Percentiles rank a stretch among this genome's conserved stretches.
Evolutionary conservation across 305 asterid species (phyloP).

Genomic region (Fraxinus sp.): DNA sequence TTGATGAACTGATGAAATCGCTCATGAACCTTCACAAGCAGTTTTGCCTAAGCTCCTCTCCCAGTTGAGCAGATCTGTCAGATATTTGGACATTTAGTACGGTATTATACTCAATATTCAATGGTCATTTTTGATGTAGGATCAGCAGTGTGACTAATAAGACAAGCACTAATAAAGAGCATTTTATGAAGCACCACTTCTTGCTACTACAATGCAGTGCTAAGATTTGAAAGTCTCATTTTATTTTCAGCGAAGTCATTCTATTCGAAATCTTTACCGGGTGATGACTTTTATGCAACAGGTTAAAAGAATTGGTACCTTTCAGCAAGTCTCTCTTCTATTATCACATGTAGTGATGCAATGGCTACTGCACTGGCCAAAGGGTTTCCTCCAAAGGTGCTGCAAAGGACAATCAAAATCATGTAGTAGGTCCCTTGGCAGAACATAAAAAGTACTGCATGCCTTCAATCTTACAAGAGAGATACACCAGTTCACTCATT

Average conservation of each 20-base stretch:
- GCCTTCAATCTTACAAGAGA: not conserved
- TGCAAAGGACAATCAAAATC: slow-evolving; percentile 27
- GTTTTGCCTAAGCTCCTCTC: slow-evolving; percentile 65
- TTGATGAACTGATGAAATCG: slow-evolving; percentile 63
- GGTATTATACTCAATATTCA: not conserved
- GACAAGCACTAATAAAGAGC: not conserved
- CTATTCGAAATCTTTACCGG: not conserved
- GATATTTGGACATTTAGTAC: not conserved
- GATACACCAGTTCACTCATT: not conserved
- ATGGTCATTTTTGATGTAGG: not conserved
- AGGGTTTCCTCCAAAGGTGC: slow-evolving; percentile 98
- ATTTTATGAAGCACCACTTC: not conserved
- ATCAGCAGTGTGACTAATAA: slow-evolving; percentile 4
- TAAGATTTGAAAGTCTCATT: not conserved
- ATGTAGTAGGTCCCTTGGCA: not conserved
- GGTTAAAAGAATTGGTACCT: slow-evolving; percentile 46
- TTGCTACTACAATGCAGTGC: not conserved
- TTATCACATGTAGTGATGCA: slow-evolving; percentile 80
- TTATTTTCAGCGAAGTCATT: not conserved
- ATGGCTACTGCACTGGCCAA: slow-evolving; percentile 95
- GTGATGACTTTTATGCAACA: not conserved
- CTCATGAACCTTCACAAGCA: slow-evolving; percentile 55
- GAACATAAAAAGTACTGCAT: not conserved
- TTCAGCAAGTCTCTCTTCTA: slow-evolving; percentile 73
- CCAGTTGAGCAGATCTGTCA: slow-evolving; percentile 72